These are phyloP conservation scores for Hyphopichia pseudoburtonii DNA, from an alignment of 1,139 yeast species.

Conservation along the genomic window DNA sequence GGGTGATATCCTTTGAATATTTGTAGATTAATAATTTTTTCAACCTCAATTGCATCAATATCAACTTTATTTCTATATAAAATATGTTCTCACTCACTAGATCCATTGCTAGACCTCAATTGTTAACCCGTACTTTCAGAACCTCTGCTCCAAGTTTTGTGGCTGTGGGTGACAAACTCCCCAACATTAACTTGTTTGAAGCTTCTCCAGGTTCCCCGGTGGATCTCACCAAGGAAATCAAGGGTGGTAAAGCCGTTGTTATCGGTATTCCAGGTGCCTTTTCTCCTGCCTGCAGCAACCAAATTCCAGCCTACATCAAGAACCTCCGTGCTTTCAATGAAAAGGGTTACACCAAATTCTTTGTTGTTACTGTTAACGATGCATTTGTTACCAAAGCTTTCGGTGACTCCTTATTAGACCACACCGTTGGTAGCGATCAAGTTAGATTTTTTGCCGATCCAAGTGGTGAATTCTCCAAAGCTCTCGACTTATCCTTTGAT, in stretches of 20 bases:
- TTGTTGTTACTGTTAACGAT: slow-evolving; percentile 79
- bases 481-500: slow-evolving; percentile 67
- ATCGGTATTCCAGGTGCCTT: slow-evolving; percentile 92
- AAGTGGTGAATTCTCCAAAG: slow-evolving; percentile 64
- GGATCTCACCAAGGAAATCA: slow-evolving; percentile 57
- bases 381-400: slow-evolving; percentile 83
- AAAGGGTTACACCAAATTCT: slow-evolving; percentile 63
- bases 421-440: slow-evolving; percentile 28
- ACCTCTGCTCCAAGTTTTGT: slow-evolving; percentile 32
- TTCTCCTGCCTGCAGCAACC: slow-evolving; percentile 81
- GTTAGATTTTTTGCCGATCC: slow-evolving; percentile 76
- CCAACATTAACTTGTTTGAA: slow-evolving; percentile 55
- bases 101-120: slow-evolving; percentile 6
- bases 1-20: no score
- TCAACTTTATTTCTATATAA: no score
- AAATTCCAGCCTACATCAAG: slow-evolving; percentile 75
- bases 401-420: slow-evolving; percentile 47
- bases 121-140: slow-evolving; percentile 27
- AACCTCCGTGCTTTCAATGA: slow-evolving; percentile 50
- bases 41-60: no score
- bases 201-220: slow-evolving; percentile 69
- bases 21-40: no score
- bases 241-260: slow-evolving; percentile 55
- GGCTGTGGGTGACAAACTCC: slow-evolving; percentile 57
- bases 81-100: slow-evolving; percentile 2